phyloP scores from a whole-genome alignment of 768 basidiomycete species.

The Daedaleopsis sinensis region DNA sequence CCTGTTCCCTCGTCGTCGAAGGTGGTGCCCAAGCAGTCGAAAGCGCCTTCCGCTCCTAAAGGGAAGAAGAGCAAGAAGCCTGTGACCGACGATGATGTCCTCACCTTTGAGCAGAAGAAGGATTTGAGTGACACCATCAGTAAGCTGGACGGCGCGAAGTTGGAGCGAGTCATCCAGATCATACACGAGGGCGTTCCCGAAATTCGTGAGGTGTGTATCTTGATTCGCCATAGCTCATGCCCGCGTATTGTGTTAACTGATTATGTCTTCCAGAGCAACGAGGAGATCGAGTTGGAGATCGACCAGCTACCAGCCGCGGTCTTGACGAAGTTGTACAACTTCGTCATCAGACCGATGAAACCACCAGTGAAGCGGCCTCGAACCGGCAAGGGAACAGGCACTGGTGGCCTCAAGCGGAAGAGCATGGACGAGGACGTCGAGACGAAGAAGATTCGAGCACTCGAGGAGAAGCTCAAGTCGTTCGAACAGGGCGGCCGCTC shows the following conservation, averaged over 20 bases:
- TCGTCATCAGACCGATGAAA: slow-evolving; percentile 81
- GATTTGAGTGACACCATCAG: slow-evolving; percentile 95
- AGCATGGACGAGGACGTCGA: slow-evolving; percentile 98
- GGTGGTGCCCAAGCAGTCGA: slow-evolving; percentile 41
- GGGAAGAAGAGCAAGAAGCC: slow-evolving; percentile 68
- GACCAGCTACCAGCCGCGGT: slow-evolving; percentile 86
- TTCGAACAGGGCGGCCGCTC: slow-evolving; percentile 61
- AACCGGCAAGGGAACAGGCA: slow-evolving; percentile 79
- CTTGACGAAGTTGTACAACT: slow-evolving; percentile 93
- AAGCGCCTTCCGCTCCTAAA: slow-evolving; percentile 50
- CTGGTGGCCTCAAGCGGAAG: slow-evolving; percentile 90
- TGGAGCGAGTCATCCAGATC: slow-evolving; percentile 92
- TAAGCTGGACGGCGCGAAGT: slow-evolving; percentile 77
- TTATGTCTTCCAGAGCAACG: slow-evolving; percentile 68
- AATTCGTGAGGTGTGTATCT: slow-evolving; percentile 80
- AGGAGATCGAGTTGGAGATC: slow-evolving; percentile 99
- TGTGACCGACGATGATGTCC: slow-evolving; percentile 72
- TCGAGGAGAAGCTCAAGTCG: slow-evolving; percentile 86
- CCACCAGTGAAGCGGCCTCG: slow-evolving; percentile 64
- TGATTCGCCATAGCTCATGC: neutral
- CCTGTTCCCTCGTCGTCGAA: slow-evolving; percentile 71
- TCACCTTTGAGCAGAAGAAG: slow-evolving; percentile 97
- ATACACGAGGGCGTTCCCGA: slow-evolving; percentile 94
- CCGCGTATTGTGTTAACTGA: too few species aligned
- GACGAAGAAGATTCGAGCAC: slow-evolving; percentile 88